phyloP scores from a whole-genome alignment of 2,329 filamentous ascomycete species.

The Neurospora sp. region DNA sequence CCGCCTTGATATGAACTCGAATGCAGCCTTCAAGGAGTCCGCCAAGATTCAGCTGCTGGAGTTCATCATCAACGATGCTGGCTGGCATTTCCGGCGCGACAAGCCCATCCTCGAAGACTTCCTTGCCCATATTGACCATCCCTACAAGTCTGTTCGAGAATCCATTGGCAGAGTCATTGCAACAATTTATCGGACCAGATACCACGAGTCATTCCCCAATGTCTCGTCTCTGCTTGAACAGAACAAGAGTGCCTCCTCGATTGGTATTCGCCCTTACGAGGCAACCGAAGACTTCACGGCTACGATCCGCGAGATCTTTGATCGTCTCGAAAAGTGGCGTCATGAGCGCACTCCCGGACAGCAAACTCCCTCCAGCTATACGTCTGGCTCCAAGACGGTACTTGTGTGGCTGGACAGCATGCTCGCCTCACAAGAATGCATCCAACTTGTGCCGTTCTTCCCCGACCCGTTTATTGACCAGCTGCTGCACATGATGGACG shows the following conservation, averaged over 20 bases:
- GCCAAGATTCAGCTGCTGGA: slow-evolving; percentile 90
- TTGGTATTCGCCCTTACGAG: slow-evolving; percentile 76
- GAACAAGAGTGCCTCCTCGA: slow-evolving; percentile 70
- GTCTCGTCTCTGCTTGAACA: slow-evolving; percentile 64
- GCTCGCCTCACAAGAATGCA: slow-evolving; percentile 86
- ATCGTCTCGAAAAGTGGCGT: slow-evolving; percentile 76
- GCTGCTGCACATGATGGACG: slow-evolving; percentile 98
- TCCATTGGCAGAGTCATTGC: slow-evolving; percentile 85
- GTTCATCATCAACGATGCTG: slow-evolving; percentile 74
- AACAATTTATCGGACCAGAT: slow-evolving; percentile 79
- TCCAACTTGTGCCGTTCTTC: slow-evolving; percentile 83
- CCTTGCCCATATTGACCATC: slow-evolving; percentile 84
- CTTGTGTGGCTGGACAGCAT: slow-evolving; percentile 90
- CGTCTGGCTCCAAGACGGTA: slow-evolving; percentile 90
- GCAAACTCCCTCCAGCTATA: slow-evolving; percentile 89
- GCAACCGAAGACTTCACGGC: slow-evolving; percentile 63
- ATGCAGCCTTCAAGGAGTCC: slow-evolving; percentile 97
- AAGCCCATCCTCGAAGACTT: slow-evolving; percentile 85
- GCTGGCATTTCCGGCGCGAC: slow-evolving; percentile 93
- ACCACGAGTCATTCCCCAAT: slow-evolving; percentile 86
- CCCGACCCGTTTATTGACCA: slow-evolving; percentile 82
- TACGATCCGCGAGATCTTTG: slow-evolving; percentile 67
- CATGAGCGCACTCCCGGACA: slow-evolving; percentile 75
- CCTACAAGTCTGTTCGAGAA: slow-evolving; percentile 94
- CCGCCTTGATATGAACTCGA: slow-evolving; percentile 85